phyloP scores from a whole-genome alignment of 495 filamentous ascomycete species.

The Xylona heveae region DNA sequence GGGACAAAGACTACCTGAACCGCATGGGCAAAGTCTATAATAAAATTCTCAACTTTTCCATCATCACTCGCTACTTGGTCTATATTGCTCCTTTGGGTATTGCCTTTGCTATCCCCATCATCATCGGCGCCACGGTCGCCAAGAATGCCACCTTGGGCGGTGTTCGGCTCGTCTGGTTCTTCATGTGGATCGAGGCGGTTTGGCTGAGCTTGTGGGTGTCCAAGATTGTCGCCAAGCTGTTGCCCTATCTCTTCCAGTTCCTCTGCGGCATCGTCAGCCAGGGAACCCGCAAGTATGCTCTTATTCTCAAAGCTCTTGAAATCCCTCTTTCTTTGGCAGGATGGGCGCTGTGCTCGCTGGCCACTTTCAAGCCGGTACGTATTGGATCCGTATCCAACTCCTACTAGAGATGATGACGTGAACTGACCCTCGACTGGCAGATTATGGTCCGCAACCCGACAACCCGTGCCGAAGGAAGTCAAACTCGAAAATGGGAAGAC shows the following conservation, averaged over 20 bases:
- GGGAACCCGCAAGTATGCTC: constrained; percentile 80
- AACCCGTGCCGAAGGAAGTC: constrained; percentile 8
- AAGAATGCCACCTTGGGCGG: constrained; percentile 33
- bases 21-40: constrained; percentile 74
- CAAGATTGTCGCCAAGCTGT: constrained; percentile 56
- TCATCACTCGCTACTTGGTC: constrained; percentile 71
- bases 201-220: constrained; percentile 78
- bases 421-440: constrained; percentile 9
- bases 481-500: constrained; percentile 27
- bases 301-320: constrained; percentile 57
- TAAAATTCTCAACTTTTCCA: constrained; percentile 64
- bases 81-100: constrained; percentile 65
- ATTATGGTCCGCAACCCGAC: constrained; percentile 32
- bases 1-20: constrained; percentile 43
- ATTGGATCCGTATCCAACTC: not conserved
- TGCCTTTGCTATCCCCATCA: constrained; percentile 59
- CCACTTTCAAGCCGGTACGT: constrained; percentile 50
- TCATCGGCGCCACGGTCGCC: constrained; percentile 40
- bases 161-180: constrained; percentile 57
- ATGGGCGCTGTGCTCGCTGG: constrained; percentile 61
- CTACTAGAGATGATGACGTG: not conserved
- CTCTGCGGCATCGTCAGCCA: constrained; percentile 76
- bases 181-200: constrained; percentile 77
- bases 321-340: constrained; percentile 73
- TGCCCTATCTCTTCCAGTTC: constrained; percentile 73